phyloP scores from a whole-genome alignment of 2,329 filamentous ascomycete species.

The Elsinoe batatas region DNA sequence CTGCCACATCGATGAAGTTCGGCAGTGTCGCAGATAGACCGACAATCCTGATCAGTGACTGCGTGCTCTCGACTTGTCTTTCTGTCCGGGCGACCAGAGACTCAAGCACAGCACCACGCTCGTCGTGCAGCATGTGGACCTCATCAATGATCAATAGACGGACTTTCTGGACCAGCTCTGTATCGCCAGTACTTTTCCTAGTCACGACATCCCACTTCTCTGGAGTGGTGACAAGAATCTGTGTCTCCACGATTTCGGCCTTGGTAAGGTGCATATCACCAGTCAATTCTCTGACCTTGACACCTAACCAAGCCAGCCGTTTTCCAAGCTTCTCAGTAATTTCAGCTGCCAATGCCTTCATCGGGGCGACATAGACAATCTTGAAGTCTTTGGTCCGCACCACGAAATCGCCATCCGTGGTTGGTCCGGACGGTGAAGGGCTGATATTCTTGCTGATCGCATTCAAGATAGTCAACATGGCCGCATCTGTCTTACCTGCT shows the following conservation, averaged over 20 bases:
- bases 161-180: conserved; percentile 94
- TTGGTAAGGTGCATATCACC: conserved; percentile 99
- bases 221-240: conserved; percentile 96
- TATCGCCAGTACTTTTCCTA: conserved; percentile 91
- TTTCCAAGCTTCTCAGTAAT: conserved; percentile 91
- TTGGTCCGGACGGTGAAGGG: conserved; percentile 69
- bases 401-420: conserved; percentile 63
- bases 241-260: conserved; percentile 85
- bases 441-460: conserved; percentile 75
- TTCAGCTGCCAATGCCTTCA: conserved; percentile 96
- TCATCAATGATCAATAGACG: conserved; percentile 94
- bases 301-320: conserved; percentile 83
- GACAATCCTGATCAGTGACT: conserved; percentile 91
- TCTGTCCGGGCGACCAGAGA: conserved; percentile 91
- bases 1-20: conserved; percentile 93
- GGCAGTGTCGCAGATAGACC: conserved; percentile 91
- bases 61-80: conserved; percentile 93
- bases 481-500: conserved; percentile 92
- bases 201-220: conserved; percentile 99
- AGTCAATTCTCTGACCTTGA: conserved; percentile 86
- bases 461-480: conserved; percentile 91
- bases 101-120: conserved; percentile 89
- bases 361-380: conserved; percentile 95
- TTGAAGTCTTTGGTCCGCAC: conserved; percentile 89
- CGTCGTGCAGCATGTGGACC: conserved; percentile 98